Percentiles rank a stretch among this genome's conserved stretches.
These are phyloP conservation scores for Coemansia sp. DNA, from an alignment of 192 early-diverging fungal species.

Conservation along the genomic window DNA sequence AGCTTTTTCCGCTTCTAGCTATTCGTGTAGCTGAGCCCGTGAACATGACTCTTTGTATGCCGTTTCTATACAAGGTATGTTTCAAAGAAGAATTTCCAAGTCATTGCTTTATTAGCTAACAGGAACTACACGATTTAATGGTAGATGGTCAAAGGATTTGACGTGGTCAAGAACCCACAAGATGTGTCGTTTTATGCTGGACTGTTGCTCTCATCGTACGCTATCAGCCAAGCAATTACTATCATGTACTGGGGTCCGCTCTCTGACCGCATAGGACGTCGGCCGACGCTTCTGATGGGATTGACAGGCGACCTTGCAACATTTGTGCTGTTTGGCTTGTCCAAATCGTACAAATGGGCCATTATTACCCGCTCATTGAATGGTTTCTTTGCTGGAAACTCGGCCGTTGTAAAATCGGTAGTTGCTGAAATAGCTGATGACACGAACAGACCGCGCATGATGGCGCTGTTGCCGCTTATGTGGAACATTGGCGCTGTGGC, in stretches of 20 bases:
- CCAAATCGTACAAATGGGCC: slow-evolving; percentile 56
- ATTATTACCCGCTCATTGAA: slow-evolving; percentile 59
- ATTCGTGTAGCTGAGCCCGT: slow-evolving; percentile 61
- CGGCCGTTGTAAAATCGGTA: slow-evolving; percentile 72
- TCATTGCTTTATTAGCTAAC: no score
- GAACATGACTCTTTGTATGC: slow-evolving; percentile 67
- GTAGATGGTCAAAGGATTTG: slow-evolving; percentile 28
- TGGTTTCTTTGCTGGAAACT: no score
- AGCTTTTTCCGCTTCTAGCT: slow-evolving; percentile 24
- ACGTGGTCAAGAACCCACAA: slow-evolving; percentile 60
- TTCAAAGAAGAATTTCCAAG: neutral
- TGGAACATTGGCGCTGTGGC: slow-evolving; percentile 61
- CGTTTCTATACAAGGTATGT: slow-evolving; percentile 22
- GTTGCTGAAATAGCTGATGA: slow-evolving; percentile 78
- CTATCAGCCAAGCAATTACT: slow-evolving; percentile 47
- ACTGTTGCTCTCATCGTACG: slow-evolving; percentile 48
- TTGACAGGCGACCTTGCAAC: slow-evolving; percentile 70
- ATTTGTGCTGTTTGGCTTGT: no score
- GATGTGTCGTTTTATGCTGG: slow-evolving; percentile 72
- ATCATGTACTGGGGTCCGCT: slow-evolving; percentile 62
- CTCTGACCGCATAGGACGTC: slow-evolving; percentile 73
- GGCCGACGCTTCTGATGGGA: slow-evolving; percentile 71
- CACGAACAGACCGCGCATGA: slow-evolving; percentile 69
- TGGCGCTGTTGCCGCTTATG: slow-evolving; percentile 69
- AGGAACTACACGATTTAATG: neutral